These are phyloP conservation scores for Globisporangium nagaii DNA, from an alignment of 352 stramenopile species.

Conservation along the genomic window DNA sequence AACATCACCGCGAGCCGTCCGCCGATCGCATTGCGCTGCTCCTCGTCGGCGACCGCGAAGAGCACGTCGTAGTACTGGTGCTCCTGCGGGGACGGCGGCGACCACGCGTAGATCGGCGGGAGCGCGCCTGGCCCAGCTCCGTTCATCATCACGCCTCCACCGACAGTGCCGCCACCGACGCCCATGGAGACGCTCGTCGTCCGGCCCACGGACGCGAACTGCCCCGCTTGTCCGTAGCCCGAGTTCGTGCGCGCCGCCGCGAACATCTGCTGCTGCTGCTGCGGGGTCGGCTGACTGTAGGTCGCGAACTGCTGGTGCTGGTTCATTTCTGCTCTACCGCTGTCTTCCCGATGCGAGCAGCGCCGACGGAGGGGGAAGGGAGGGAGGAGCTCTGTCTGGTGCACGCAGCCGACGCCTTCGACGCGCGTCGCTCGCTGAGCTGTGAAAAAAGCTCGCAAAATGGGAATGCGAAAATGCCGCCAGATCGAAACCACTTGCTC, in stretches of 20 bases:
- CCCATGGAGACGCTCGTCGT: constrained; percentile 15
- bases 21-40: constrained; percentile 76
- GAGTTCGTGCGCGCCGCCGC: constrained; percentile 29
- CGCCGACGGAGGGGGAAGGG: neutral
- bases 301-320: constrained; percentile 61
- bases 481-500: too few relatives aligned
- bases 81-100: constrained; percentile 51
- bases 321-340: constrained; percentile 20
- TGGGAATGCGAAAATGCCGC: too few relatives aligned
- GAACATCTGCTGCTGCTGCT: constrained; percentile 43
- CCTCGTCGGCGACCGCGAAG: constrained; percentile 87
- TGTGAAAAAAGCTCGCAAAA: too few relatives aligned
- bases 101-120: constrained; percentile 41
- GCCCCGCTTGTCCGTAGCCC: constrained; percentile 14
- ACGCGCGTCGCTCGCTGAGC: too few relatives aligned
- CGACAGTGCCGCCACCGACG: neutral
- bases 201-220: constrained; percentile 32
- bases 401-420: too few relatives aligned
- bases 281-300: constrained; percentile 24
- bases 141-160: neutral
- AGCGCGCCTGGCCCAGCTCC: neutral
- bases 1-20: constrained; percentile 90
- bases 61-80: constrained; percentile 89
- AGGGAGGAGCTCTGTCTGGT: neutral
- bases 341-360: neutral